These are phyloP conservation scores for Phytophthora multivora DNA, from an alignment of 352 stramenopile species.

Conservation along the genomic window DNA sequence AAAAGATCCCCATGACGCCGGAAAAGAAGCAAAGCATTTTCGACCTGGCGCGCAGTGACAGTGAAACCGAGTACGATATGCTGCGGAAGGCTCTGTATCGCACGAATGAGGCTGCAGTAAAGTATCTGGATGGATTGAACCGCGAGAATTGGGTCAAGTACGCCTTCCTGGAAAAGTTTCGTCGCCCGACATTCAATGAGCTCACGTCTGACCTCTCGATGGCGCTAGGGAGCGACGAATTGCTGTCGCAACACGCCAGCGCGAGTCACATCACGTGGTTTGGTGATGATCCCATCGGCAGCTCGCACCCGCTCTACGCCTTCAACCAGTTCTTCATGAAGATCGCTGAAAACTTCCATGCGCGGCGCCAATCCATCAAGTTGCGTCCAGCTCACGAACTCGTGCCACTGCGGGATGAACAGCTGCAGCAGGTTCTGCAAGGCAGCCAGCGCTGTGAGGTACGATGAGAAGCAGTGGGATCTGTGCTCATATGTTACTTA, in stretches of 20 bases:
- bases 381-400: conserved; percentile 60
- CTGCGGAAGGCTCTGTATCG: conserved; percentile 54
- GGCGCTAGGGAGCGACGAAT: conserved; percentile 44
- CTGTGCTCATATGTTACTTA: conserved; percentile 12
- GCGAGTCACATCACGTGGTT: conserved; percentile 63
- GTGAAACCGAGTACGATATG: conserved; percentile 70
- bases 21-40: conserved; percentile 78
- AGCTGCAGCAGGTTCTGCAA: conserved; percentile 74
- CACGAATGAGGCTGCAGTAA: conserved; percentile 56
- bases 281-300: conserved; percentile 57
- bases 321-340: conserved; percentile 82
- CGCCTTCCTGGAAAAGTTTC: conserved; percentile 68
- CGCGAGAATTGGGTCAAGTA: conserved; percentile 79
- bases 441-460: conserved; percentile 82
- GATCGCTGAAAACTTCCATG: conserved; percentile 72
- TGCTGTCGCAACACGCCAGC: conserved; percentile 45
- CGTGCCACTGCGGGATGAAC: conserved; percentile 60
- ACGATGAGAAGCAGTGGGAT: conserved; percentile 8
- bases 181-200: conserved; percentile 74
- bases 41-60: conserved; percentile 70
- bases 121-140: conserved; percentile 63
- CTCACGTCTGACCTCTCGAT: conserved; percentile 69
- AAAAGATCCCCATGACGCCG: conserved; percentile 63
- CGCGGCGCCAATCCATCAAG: conserved; percentile 62
- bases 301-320: conserved; percentile 62